phyloP scores from a whole-genome alignment of 208 protist genomes.

The Trypanosoma scelopori region DNA sequence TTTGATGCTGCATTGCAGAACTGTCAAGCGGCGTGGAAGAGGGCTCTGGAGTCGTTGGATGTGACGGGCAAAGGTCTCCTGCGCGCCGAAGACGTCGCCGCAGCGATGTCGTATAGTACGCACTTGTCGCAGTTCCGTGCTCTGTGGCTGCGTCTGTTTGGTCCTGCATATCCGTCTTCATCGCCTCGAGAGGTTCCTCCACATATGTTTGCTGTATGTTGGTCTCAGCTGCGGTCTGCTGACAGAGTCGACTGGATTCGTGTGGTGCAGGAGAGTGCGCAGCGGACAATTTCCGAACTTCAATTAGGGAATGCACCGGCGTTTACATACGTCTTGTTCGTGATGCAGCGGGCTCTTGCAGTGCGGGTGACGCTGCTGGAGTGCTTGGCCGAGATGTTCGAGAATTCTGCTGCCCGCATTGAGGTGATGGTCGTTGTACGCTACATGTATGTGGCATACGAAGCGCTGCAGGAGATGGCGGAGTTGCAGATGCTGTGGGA shows the following conservation, averaged over 20 bases:
- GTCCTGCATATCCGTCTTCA: slow-evolving; percentile 29
- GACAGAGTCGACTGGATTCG: slow-evolving; percentile 46
- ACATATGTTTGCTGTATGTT: slow-evolving; percentile 72
- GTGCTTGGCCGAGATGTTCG: slow-evolving; percentile 56
- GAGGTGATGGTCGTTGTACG: slow-evolving; percentile 58
- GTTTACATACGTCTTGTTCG: slow-evolving; percentile 61
- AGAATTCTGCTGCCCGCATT: slow-evolving; percentile 53
- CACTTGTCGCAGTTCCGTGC: slow-evolving; percentile 47
- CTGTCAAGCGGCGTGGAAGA: slow-evolving; percentile 5
- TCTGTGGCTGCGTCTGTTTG: slow-evolving; percentile 75
- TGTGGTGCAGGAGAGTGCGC: slow-evolving; percentile 35
- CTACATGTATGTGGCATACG: slow-evolving; percentile 47
- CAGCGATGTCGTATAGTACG: slow-evolving; percentile 41
- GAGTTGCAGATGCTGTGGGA: slow-evolving; percentile 53
- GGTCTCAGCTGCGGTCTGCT: slow-evolving; percentile 43
- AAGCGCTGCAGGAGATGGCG: slow-evolving; percentile 40
- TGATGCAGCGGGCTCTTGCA: slow-evolving; percentile 53
- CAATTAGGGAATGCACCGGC: slow-evolving; percentile 41
- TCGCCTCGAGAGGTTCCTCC: slow-evolving; percentile 27
- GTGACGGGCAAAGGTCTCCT: background rate
- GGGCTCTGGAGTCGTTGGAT: slow-evolving; percentile 2
- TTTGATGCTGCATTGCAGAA: slow-evolving; percentile 23
- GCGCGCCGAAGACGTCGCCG: slow-evolving; percentile 11
- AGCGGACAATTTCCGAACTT: slow-evolving; percentile 41
- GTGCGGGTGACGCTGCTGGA: slow-evolving; percentile 51